phyloP scores from a whole-genome alignment of 495 filamentous ascomycete genomes.

The Lentithecium fluviatile region DNA sequence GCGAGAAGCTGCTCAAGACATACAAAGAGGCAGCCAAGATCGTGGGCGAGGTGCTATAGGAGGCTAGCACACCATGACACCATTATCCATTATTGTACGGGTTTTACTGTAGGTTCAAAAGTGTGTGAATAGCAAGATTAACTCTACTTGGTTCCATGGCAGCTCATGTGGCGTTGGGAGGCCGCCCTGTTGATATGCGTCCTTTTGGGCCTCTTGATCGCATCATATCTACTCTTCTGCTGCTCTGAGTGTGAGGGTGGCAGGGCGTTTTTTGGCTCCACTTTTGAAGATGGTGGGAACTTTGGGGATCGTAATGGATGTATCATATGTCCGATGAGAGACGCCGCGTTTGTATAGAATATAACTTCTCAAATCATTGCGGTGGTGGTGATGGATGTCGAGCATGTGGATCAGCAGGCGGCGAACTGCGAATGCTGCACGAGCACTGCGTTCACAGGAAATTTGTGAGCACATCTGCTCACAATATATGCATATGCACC shows the following conservation, averaged over 20 bases:
- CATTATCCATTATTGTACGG: neutral
- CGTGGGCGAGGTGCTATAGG: slow-evolving; percentile 87
- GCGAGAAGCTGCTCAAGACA: slow-evolving; percentile 87
- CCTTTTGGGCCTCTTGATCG: neutral
- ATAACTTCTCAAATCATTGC: neutral
- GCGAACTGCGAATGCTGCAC: no score
- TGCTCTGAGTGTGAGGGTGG: neutral
- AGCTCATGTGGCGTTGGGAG: slow-evolving; percentile 6
- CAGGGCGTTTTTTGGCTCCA: neutral
- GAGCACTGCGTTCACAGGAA: no score
- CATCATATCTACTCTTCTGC: slow-evolving; percentile 17
- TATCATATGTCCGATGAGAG: neutral
- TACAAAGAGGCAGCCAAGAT: slow-evolving; percentile 98
- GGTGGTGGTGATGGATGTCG: no score
- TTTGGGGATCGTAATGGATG: neutral
- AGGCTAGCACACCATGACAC: neutral
- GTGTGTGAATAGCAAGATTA: slow-evolving; percentile 8
- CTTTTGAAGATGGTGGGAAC: neutral
- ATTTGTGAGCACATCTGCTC: no score
- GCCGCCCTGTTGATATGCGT: slow-evolving; percentile 17
- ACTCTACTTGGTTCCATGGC: neutral
- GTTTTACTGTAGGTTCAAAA: slow-evolving; percentile 21
- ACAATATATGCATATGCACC: no score
- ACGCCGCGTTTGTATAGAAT: slow-evolving; percentile 2
- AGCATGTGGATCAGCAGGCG: no score